These are phyloP conservation scores for Davidsoniella eucalypti DNA, from an alignment of 2,329 filamentous ascomycete species.

Conservation along the genomic window DNA sequence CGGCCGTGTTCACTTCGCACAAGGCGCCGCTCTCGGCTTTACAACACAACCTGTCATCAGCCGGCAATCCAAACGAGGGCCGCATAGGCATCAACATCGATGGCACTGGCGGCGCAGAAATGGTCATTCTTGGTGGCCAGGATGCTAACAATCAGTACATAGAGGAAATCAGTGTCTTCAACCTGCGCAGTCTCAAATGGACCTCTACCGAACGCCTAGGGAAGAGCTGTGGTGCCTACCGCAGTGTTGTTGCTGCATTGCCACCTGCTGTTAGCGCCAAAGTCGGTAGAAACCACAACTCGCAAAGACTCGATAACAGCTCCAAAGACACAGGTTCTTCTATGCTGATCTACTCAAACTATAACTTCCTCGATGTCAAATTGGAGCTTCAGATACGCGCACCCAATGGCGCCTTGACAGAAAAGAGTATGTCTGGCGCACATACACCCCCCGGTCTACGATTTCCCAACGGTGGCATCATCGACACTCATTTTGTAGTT, in stretches of 20 bases:
- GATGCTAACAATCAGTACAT: constrained; percentile 98
- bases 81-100: constrained; percentile 78
- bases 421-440: constrained; percentile 74
- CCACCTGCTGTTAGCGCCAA: constrained; percentile 46
- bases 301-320: constrained; percentile 11
- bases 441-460: constrained; percentile 83
- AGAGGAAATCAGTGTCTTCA: constrained; percentile 97
- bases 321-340: constrained; percentile 42
- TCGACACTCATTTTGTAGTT: constrained; percentile 92
- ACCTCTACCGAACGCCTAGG: constrained; percentile 75
- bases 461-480: constrained; percentile 89
- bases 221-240: constrained; percentile 88
- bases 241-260: constrained; percentile 82
- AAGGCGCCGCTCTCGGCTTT: constrained; percentile 73
- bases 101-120: constrained; percentile 81
- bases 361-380: constrained; percentile 96
- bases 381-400: constrained; percentile 79
- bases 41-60: constrained; percentile 70
- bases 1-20: constrained; percentile 70
- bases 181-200: constrained; percentile 88
- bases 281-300: constrained; percentile 43
- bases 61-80: constrained; percentile 65
- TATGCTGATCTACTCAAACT: constrained; percentile 98
- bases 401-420: constrained; percentile 66
- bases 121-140: constrained; percentile 93